These are phyloP conservation scores for Miscanthus sacchariflorus DNA, from an alignment of 202 grass and related monocot species.

Conservation along the genomic window DNA sequence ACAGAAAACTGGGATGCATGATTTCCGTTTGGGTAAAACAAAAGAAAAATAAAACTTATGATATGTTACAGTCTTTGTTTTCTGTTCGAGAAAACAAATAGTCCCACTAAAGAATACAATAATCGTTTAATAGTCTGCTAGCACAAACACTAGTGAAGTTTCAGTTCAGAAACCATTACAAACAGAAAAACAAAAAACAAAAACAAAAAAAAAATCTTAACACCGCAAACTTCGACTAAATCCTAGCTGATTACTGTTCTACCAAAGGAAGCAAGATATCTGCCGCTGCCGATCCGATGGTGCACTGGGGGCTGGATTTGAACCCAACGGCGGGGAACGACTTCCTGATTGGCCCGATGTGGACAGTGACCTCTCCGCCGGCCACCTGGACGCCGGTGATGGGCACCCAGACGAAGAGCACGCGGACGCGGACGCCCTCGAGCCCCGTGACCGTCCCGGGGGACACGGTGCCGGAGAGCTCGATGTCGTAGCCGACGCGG, in stretches of 20 bases:
- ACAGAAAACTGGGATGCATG: not conserved
- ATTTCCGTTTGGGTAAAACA: not conserved
- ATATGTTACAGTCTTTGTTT: too few species aligned
- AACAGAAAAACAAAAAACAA: too few species aligned
- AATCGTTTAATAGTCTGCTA: not conserved
- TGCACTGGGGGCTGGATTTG: conserved; percentile 63
- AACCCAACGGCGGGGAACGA: conserved; percentile 70
- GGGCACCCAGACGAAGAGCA: conserved; percentile 71
- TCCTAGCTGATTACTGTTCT: not conserved
- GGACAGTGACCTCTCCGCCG: conserved; percentile 59
- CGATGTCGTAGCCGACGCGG: conserved; percentile 52
- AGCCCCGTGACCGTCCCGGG: conserved; percentile 48
- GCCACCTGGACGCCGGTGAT: conserved; percentile 59
- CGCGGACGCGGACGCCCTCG: conserved; percentile 65
- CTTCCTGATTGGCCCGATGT: conserved; percentile 62
- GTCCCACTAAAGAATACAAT: not conserved
- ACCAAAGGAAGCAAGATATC: conserved; percentile 27
- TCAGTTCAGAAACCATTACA: not conserved
- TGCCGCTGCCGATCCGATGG: not conserved
- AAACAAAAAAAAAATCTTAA: not conserved
- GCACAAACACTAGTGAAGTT: not conserved
- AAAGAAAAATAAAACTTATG: not conserved
- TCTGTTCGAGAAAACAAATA: not conserved
- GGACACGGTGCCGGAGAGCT: conserved; percentile 53
- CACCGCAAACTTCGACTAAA: not conserved